Evolutionary conservation across 2,329 filamentous ascomycete species (phyloP), one percentile per base, ranked within the genome.

Genomic region (Penicillium frequentans): DNA sequence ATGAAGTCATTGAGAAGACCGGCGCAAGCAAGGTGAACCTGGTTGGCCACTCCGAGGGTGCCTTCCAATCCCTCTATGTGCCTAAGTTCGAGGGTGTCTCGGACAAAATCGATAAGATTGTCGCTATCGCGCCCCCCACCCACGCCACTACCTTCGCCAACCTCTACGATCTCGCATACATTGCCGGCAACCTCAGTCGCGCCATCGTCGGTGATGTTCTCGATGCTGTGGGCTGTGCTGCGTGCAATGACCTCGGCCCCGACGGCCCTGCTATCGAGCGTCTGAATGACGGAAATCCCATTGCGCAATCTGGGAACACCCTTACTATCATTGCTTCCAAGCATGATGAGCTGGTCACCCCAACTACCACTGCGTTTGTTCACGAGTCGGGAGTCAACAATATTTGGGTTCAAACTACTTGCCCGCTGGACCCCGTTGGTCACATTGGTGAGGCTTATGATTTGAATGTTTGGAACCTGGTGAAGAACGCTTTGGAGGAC

Each of bases 21-120:
- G 72, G 71, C 10, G 71, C 73, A 5, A 44, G 53, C n/a, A 76
- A 75, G 49, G 66, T 79, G 29, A 71, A 79, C 53, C 56, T 79
- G 1, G 74, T 79, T 16, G 77, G 77, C 8, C 76, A 79, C 61
- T 79, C 76, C 2, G 77, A 79, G 61, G 77, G 77, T 44, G 77
- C 68, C 6, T 76, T 78, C 54, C 75, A 77, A 56, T 55, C 71
- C 1, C 63, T 79, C 2, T 75, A 75, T 50, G 73, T 75, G 10
- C 72, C 73, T n/a, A 75, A 75, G 46, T 74, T 75, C 60, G 65
- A 73, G 24, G 64, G 66, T 2, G 68, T 74, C 3, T 53, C 69
- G 19, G 53, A 59, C 10, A 43, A 70, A 8, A 49, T 75, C 14
- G 70, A 75, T 29, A 68, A 69, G n/a, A 58, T 75, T 21, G 70